phyloP scores from a whole-genome alignment of 805 yeast genomes.

The Wickerhamiella brachini region DNA sequence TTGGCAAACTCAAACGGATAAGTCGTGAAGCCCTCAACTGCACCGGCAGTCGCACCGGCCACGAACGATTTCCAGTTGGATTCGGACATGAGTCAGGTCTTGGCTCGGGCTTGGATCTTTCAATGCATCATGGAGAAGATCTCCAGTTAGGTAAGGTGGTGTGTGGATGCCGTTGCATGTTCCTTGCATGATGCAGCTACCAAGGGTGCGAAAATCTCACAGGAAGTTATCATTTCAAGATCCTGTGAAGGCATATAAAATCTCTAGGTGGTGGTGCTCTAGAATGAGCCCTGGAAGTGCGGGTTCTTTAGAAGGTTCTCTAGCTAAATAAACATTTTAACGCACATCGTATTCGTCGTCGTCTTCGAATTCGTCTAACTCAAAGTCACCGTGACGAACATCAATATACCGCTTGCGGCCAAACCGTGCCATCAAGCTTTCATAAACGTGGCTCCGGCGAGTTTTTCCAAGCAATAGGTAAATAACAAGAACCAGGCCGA shows the following conservation, averaged over 20 bases:
- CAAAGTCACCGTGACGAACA: constrained; percentile 5
- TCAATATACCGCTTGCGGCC: constrained; percentile 1
- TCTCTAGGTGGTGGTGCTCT: too few species aligned
- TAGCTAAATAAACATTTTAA: neutral
- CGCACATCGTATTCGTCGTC: constrained; percentile 2
- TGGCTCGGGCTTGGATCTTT: neutral
- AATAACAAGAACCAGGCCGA: constrained; percentile 21
- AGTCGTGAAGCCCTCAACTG: constrained; percentile 68
- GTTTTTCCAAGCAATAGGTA: constrained; percentile 27
- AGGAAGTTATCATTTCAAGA: too few species aligned
- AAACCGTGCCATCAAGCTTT: constrained; percentile 6
- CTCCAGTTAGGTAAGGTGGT: neutral
- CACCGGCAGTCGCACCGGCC: constrained; percentile 35
- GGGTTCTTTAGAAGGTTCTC: too few species aligned
- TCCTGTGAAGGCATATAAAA: too few species aligned
- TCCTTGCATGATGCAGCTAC: too few species aligned
- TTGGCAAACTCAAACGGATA: constrained; percentile 97
- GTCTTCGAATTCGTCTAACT: constrained; percentile 4
- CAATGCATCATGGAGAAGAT: neutral
- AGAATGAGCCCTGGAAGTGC: too few species aligned
- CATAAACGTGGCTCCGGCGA: constrained; percentile 13
- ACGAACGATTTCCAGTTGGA: constrained; percentile 27
- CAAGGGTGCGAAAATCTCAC: too few species aligned
- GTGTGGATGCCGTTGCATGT: too few species aligned
- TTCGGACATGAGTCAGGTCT: neutral